These are phyloP conservation scores for Thielaviopsis ethacetica DNA, from an alignment of 2,329 filamentous ascomycete species.

Conservation along the genomic window DNA sequence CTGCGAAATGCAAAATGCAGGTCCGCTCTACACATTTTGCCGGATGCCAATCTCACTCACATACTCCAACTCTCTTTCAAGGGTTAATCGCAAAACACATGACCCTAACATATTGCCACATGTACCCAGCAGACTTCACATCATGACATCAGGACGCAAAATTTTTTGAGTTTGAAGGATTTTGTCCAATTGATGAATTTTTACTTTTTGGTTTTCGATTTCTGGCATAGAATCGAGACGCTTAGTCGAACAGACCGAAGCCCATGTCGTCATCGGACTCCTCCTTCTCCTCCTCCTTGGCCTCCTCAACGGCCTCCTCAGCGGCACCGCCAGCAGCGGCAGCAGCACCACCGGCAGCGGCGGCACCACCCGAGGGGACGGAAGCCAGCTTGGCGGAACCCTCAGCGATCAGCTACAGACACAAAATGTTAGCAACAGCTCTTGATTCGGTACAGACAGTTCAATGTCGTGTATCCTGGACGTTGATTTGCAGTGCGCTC, in stretches of 20 bases:
- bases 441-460: not conserved
- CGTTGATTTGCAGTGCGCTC: not conserved
- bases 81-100: not conserved
- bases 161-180: slow-evolving; percentile 9
- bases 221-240: slow-evolving; percentile 17
- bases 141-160: not conserved
- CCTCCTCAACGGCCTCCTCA: slow-evolving; percentile 45
- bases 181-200: slow-evolving; percentile 10
- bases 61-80: not conserved
- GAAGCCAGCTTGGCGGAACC: slow-evolving; percentile 90
- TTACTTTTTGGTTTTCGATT: slow-evolving; percentile 12
- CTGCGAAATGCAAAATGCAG: not conserved
- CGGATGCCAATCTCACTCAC: not conserved
- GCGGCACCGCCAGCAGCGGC: slow-evolving; percentile 51
- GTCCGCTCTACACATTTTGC: not conserved
- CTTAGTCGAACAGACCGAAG: slow-evolving; percentile 61
- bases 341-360: slow-evolving; percentile 48
- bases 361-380: slow-evolving; percentile 82
- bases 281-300: slow-evolving; percentile 61
- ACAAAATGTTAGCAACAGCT: slow-evolving; percentile 13
- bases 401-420: slow-evolving; percentile 64
- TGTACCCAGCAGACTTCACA: not conserved
- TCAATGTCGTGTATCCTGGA: not conserved
- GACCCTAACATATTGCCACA: not conserved
- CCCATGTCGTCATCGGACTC: slow-evolving; percentile 21